Evolutionary conservation across 2,329 filamentous ascomycete species (phyloP), one percentile per base, ranked within the genome.

Genomic region (Pseudogymnoascus sp.): DNA sequence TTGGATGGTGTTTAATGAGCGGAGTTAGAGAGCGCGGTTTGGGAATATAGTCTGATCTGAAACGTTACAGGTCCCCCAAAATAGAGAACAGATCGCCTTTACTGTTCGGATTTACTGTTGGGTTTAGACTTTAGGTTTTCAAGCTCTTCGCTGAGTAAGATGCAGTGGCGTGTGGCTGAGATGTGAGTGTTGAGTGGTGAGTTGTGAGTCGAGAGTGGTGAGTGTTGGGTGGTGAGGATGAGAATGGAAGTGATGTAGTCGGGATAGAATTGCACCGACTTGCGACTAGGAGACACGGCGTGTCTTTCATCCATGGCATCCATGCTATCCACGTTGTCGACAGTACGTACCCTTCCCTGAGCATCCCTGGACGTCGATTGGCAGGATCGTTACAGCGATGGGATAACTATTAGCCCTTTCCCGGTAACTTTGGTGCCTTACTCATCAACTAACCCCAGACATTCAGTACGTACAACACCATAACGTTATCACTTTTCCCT

Each of bases 201-300:
- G 21, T 21, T 21, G 3, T 42, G 39, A 18, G 18, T 18, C 4
- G 18, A n/a, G 42, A 47, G 8, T 11, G 10, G 21, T 51, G 23
- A 54, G 14, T 51, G 14, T 11, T 18, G 26, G 18, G 47, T 34
- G 26, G 16, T 57, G 26, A 12, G 11, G 45, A 14, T 57, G 26
- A 57, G n/a, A 5, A 16, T 29, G 47, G 11, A 10, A 34, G 47
- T 8, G 18, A 8, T 57, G 51, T 57, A 57, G 51, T 57, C 51
- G 51, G 51, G 29, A 21, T 34, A 57, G 51, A 57, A 7, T 57
- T 57, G 51, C 51, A 57, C 51, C 51, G 51, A 54, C 26, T 31
- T 34, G 26, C 2, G 16, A 42, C 39, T 42, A 10, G 39, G 39
- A 57, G 51, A 31, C 51, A 8, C 51, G 51, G 51, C 8, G 4